A percentile compares a stretch with the other conserved stretches of the same genome.
Evolutionary conservation across 805 yeast species (phyloP).

Genomic region (Teunomyces pallodes): DNA sequence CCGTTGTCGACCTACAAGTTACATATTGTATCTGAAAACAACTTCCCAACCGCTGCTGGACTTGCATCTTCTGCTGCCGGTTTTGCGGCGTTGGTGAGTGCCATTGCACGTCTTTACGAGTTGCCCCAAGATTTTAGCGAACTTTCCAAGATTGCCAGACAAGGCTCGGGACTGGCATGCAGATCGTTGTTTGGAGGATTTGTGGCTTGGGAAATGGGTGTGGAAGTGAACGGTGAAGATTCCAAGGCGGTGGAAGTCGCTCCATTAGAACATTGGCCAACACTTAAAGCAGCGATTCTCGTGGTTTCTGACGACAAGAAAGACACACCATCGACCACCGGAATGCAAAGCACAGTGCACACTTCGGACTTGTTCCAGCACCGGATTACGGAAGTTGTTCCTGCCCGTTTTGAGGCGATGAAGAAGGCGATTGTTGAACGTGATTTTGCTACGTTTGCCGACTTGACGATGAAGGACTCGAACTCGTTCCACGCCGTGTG

Average conservation of each 20-base stretch:
- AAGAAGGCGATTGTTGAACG: constrained; percentile 66
- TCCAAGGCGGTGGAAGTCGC: constrained; percentile 94
- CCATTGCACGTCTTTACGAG: constrained; percentile 81
- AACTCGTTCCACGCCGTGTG: constrained; percentile 99
- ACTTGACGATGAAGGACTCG: constrained; percentile 92
- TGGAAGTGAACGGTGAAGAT: constrained; percentile 71
- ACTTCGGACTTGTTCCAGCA: constrained; percentile 84
- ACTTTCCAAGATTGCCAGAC: constrained; percentile 90
- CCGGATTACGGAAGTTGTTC: constrained; percentile 81
- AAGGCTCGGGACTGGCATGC: constrained; percentile 98
- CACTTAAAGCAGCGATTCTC: constrained; percentile 82
- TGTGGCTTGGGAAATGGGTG: constrained; percentile 99
- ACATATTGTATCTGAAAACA: constrained; percentile 87
- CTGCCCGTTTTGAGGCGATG: constrained; percentile 79
- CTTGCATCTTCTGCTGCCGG: constrained; percentile 98
- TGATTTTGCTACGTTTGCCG: constrained; percentile 80
- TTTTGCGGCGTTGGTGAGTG: constrained; percentile 88
- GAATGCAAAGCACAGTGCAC: constrained; percentile 93
- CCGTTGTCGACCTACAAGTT: constrained; percentile 62
- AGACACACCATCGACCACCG: constrained; percentile 91
- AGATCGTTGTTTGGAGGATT: constrained; percentile 95
- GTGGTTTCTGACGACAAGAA: constrained; percentile 93
- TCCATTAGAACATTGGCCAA: constrained; percentile 83
- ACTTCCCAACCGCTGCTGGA: constrained; percentile 99
- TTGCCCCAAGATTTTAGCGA: constrained; percentile 85